These are phyloP conservation scores for Lactuca saligna DNA, from an alignment of 129 eudicot species.

Conservation along the genomic window DNA sequence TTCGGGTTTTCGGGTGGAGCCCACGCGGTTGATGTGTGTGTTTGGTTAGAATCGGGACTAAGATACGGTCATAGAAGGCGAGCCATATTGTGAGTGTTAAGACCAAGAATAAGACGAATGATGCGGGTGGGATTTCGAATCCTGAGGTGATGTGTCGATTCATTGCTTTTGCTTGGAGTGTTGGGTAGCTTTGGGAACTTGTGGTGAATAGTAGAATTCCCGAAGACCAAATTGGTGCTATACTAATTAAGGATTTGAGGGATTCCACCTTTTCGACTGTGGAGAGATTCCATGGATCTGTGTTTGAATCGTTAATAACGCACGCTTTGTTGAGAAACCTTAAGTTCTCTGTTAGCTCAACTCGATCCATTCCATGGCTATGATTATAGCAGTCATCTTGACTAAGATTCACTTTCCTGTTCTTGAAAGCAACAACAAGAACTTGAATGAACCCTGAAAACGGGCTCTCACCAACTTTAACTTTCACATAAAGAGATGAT, in stretches of 20 bases:
- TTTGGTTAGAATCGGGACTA: slow-evolving; percentile 36
- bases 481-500: slow-evolving; percentile 40
- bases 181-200: slow-evolving; percentile 30
- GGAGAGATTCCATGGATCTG: slow-evolving; percentile 54
- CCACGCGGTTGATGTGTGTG: slow-evolving; percentile 36
- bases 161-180: slow-evolving; percentile 49
- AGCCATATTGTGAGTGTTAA: slow-evolving; percentile 41
- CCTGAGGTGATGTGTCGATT: slow-evolving; percentile 33
- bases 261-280: slow-evolving; percentile 59
- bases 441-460: slow-evolving; percentile 42
- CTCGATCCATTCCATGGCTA: slow-evolving; percentile 22
- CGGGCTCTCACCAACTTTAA: slow-evolving; percentile 34
- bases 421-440: slow-evolving; percentile 35
- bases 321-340: slow-evolving; percentile 75
- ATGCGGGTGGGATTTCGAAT: slow-evolving; percentile 52
- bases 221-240: slow-evolving; percentile 57
- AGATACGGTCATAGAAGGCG: slow-evolving; percentile 43
- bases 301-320: slow-evolving; percentile 37
- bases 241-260: slow-evolving; percentile 45
- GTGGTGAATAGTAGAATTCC: slow-evolving; percentile 36
- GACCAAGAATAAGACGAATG: slow-evolving; percentile 34
- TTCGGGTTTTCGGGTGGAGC: slow-evolving; percentile 33
- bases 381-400: slow-evolving; percentile 31
- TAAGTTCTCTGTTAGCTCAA: slow-evolving; percentile 33
- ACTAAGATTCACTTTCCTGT: slow-evolving; percentile 30